phyloP scores from a whole-genome alignment of 2,329 filamentous ascomycete genomes.

The Colletotrichum musae region DNA sequence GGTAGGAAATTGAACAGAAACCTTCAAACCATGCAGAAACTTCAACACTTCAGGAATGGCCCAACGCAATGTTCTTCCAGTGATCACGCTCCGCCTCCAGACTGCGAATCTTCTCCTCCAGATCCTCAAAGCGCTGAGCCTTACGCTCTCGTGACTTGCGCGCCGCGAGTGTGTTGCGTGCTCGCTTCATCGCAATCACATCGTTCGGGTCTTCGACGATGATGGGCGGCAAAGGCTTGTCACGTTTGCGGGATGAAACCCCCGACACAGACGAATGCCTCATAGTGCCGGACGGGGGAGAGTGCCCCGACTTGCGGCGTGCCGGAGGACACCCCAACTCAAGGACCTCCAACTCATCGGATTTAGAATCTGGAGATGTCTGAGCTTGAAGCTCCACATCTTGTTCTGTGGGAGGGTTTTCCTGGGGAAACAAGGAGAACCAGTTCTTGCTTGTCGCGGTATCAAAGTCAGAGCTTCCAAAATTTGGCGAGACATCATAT shows the following conservation, averaged over 20 bases:
- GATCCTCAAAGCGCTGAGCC: constrained; percentile 79
- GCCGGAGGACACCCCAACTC: constrained; percentile 55
- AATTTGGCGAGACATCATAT: constrained; percentile 73
- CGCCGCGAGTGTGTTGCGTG: constrained; percentile 91
- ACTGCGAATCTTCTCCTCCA: constrained; percentile 81
- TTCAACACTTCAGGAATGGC: constrained; percentile 13
- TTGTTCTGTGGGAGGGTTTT: constrained; percentile 44
- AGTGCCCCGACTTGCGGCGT: constrained; percentile 63
- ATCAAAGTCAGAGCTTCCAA: constrained; percentile 63
- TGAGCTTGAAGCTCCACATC: constrained; percentile 42
- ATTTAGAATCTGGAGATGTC: constrained; percentile 59
- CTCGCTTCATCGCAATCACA: constrained; percentile 88
- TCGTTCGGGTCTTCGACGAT: constrained; percentile 81
- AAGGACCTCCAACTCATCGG: constrained; percentile 65
- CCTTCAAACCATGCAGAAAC: too few species aligned
- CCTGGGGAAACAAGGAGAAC: constrained; percentile 80
- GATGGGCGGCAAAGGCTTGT: constrained; percentile 86
- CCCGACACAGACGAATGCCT: constrained; percentile 80
- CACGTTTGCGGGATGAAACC: constrained; percentile 80
- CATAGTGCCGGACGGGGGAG: constrained; percentile 56
- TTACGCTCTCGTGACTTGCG: constrained; percentile 94
- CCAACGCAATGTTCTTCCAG: constrained; percentile 72
- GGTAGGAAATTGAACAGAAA: too few species aligned
- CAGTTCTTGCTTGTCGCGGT: constrained; percentile 70
- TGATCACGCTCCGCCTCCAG: constrained; percentile 77